phyloP scores from a whole-genome alignment of 371 early-diverging fungal species.

The Mortierella sp. region DNA sequence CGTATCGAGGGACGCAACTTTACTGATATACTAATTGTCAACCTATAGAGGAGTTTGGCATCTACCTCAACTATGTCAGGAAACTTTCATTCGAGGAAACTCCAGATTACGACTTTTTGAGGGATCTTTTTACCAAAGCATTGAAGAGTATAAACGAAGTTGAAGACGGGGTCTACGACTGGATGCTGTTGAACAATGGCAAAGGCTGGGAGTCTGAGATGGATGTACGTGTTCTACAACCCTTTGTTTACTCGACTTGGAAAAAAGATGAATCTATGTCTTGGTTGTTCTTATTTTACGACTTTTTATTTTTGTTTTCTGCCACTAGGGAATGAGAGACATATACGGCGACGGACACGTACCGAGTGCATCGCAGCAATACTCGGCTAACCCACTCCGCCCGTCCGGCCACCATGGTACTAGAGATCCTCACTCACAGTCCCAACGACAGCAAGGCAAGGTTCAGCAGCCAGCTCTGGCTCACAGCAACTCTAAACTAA shows the following conservation, averaged over 20 bases:
- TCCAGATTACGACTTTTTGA: slow-evolving; percentile 96
- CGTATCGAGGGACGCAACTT: neutral
- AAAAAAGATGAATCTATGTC: neutral
- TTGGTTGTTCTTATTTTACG: neutral
- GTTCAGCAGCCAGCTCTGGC: slow-evolving; percentile 43
- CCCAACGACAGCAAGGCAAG: slow-evolving; percentile 40
- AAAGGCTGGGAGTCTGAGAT: slow-evolving; percentile 69
- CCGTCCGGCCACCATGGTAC: slow-evolving; percentile 47
- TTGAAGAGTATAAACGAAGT: slow-evolving; percentile 78
- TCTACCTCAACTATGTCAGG: slow-evolving; percentile 94
- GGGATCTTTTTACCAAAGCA: slow-evolving; percentile 89
- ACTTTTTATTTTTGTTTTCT: neutral
- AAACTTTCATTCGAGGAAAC: slow-evolving; percentile 95
- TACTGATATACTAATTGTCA: neutral
- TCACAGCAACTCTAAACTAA: slow-evolving; percentile 49
- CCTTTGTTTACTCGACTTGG: neutral
- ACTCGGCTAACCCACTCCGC: slow-evolving; percentile 53
- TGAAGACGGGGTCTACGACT: slow-evolving; percentile 97
- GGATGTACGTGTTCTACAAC: slow-evolving; percentile 37
- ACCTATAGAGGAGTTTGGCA: slow-evolving; percentile 85
- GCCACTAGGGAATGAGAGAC: slow-evolving; percentile 21
- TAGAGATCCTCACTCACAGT: slow-evolving; percentile 39
- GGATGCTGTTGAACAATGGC: slow-evolving; percentile 84
- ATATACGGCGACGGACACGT: slow-evolving; percentile 39
- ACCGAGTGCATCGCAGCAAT: slow-evolving; percentile 49